phyloP scores from a whole-genome alignment of 495 filamentous ascomycete species.

The Aspergillus ostianus region DNA sequence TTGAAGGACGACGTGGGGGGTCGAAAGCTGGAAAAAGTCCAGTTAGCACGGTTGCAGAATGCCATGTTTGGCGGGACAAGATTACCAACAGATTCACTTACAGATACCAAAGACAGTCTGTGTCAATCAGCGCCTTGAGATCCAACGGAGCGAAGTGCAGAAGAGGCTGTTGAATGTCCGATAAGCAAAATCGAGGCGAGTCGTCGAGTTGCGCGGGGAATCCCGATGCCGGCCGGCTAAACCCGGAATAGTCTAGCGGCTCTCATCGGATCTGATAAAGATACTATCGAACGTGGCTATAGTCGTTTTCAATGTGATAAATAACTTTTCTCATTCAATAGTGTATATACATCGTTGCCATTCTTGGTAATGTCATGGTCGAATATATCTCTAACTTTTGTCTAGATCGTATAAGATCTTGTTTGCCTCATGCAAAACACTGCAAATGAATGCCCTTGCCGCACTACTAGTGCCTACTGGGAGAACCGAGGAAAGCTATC shows the following conservation, averaged over 20 bases:
- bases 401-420: neutral
- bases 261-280: neutral
- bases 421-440: neutral
- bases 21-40: no score
- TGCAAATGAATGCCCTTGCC: neutral
- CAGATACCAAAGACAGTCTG: no score
- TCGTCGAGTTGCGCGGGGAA: neutral
- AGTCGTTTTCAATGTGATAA: no score
- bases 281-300: no score
- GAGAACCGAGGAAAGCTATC: neutral
- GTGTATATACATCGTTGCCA: neutral
- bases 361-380: neutral
- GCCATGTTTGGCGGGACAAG: no score
- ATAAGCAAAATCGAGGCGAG: neutral
- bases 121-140: neutral
- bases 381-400: neutral
- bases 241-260: neutral
- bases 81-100: no score
- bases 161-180: no score
- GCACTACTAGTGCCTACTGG: neutral
- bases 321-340: no score
- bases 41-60: no score
- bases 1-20: no score
- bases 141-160: neutral
- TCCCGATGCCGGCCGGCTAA: neutral